phyloP scores from a whole-genome alignment of 495 filamentous ascomycete genomes.

The Hyaloscypha finlandica region DNA sequence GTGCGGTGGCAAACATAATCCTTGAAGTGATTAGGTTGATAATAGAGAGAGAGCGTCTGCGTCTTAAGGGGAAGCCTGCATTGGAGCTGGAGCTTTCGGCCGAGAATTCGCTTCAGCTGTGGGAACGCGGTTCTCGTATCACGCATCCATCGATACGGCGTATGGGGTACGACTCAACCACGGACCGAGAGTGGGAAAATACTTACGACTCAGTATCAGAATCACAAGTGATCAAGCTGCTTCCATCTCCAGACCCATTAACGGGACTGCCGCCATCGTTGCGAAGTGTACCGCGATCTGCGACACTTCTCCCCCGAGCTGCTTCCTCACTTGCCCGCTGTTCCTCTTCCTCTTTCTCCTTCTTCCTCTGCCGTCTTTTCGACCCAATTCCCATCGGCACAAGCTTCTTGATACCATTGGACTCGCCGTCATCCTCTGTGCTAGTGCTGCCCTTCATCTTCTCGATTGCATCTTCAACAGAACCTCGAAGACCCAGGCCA shows the following conservation, averaged over 20 bases:
- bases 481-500: slow-evolving; percentile 33
- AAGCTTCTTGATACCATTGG: slow-evolving; percentile 49
- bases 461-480: slow-evolving; percentile 41
- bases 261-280: slow-evolving; percentile 33
- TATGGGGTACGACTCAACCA: not conserved
- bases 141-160: not conserved
- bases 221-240: slow-evolving; percentile 67
- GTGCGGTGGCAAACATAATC: slow-evolving; percentile 24
- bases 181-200: not conserved
- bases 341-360: slow-evolving; percentile 31
- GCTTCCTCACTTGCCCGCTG: slow-evolving; percentile 24
- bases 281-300: slow-evolving; percentile 36
- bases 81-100: slow-evolving; percentile 9
- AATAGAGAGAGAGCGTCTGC: not conserved
- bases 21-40: slow-evolving; percentile 5
- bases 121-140: not conserved
- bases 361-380: slow-evolving; percentile 47
- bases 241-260: slow-evolving; percentile 37
- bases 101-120: slow-evolving; percentile 11
- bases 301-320: slow-evolving; percentile 40
- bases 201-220: slow-evolving; percentile 72
- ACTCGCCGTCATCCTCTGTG: slow-evolving; percentile 34
- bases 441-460: slow-evolving; percentile 23
- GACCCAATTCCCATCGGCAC: slow-evolving; percentile 45
- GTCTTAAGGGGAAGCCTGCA: slow-evolving; percentile 10